Evolutionary conservation across 768 basidiomycete genomes (phyloP).

Genomic region (Galerina marginata): DNA sequence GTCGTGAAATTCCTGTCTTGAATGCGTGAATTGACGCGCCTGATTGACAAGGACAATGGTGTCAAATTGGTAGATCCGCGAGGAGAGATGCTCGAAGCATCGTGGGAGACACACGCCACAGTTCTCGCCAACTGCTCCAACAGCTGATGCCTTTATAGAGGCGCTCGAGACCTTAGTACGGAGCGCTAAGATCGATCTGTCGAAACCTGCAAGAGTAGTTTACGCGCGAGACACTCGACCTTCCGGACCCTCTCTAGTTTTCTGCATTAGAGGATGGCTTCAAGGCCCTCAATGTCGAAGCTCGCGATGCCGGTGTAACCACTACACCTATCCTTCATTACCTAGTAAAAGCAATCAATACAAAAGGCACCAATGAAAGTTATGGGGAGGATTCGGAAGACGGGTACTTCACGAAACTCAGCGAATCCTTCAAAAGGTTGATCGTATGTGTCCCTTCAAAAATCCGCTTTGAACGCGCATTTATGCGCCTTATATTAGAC

Average conservation of each 20-base stretch:
- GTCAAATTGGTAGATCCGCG: conserved; percentile 97
- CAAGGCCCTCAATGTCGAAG: conserved; percentile 68
- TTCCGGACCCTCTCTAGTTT: conserved; percentile 76
- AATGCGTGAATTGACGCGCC: conserved; percentile 17
- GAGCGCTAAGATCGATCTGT: conserved; percentile 74
- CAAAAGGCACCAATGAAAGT: conserved; percentile 74
- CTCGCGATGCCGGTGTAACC: conserved; percentile 79
- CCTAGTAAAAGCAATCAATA: conserved; percentile 89
- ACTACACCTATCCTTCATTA: conserved; percentile 98
- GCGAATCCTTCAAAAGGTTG: conserved; percentile 82
- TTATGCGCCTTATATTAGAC: conserved; percentile 42
- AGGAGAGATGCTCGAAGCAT: conserved; percentile 95
- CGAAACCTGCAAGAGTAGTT: conserved; percentile 79
- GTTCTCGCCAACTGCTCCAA: conserved; percentile 81
- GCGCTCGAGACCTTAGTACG: conserved; percentile 67
- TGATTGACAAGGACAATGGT: conserved; percentile 82
- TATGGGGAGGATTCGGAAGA: conserved; percentile 83
- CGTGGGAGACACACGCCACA: conserved; percentile 93
- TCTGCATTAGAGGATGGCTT: conserved; percentile 84
- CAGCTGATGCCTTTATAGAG: conserved; percentile 73
- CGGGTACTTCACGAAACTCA: conserved; percentile 86
- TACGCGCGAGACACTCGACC: conserved; percentile 95
- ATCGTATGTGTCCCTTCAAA: conserved; percentile 60
- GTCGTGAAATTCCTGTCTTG: conserved; percentile 24
- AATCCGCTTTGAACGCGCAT: background rate